Base-by-base conservation (phyloP, 2,329 filamentous ascomycete species). In the Fusarium pseudograminearum region DNA sequence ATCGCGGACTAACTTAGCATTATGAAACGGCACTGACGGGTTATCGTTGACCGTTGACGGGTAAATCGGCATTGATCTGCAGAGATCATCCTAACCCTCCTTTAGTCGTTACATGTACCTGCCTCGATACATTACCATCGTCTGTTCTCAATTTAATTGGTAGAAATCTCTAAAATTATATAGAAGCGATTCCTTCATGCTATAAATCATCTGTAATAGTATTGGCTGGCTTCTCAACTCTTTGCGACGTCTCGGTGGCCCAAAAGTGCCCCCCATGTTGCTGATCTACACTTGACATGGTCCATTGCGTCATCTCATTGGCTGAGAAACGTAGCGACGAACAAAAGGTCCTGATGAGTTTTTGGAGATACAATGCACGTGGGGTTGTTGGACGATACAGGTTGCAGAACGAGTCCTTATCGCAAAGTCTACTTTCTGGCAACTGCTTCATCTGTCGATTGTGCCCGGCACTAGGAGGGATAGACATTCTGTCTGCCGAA, bases 341-440 rank as follows among this genome's bases (percentile, higher is more conserved):
- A 63, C 55, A 66, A 58, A 63, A 60, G 45, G 58, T 63, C 71
- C 71, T 73, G 52, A 31, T 61, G 59, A 67, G 67, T 70, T 63
- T 41, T 56, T 9, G 18, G 42, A 45, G 22, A 58, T 42, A 41
- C 33, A 66, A 51, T 42, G 59, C 71, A 73, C 71, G 66, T 73
- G 71, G 71, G 71, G 57, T 36, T 57, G 46, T 38, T 54, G 34
- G 57, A 38, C 65, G 61, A 69, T 60, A 61, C 42, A 42, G 53
- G 48, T 47, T 52, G 52, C 54, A 55, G 59, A 40, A 34, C 10
- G 5, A 44, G 15, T 26, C 41, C 46, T 70, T 65, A 70, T 61
- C 65, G 34, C 22, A 44, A 26, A 33, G 38, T n/a, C 40, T 62
- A 30, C 36, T 28, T 42, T 57, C 34, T 65, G 51, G 46, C 68